Conservation (phyloP, 176 grass and related monocot species). For the bread wheat (Triticum aestivum) region IWGSC_CS_RefSeq_v2.1 NC_057796.1:62326037-62326536, state of each 20-base stretch:
- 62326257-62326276: neutral
- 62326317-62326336: neutral
- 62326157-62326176: neutral
- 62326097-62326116: too few species aligned
- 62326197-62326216: neutral
- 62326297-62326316: neutral
- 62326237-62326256: neutral
- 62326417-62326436: neutral
- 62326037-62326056: neutral
- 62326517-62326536: neutral
- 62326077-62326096: too few species aligned
- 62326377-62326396: neutral
- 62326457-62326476: neutral
- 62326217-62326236: conserved; percentile 2
- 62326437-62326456: neutral
- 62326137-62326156: neutral
- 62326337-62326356: neutral
- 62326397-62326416: neutral
- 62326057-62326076: neutral
- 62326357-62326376: conserved; percentile 2
- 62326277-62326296: neutral
- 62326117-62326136: neutral
- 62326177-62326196: neutral
- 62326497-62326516: neutral
- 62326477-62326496: neutral